These are phyloP conservation scores for Microbotryum silenes-acaulis DNA, from an alignment of 1,284 basidiomycete species.

Conservation along the genomic window DNA sequence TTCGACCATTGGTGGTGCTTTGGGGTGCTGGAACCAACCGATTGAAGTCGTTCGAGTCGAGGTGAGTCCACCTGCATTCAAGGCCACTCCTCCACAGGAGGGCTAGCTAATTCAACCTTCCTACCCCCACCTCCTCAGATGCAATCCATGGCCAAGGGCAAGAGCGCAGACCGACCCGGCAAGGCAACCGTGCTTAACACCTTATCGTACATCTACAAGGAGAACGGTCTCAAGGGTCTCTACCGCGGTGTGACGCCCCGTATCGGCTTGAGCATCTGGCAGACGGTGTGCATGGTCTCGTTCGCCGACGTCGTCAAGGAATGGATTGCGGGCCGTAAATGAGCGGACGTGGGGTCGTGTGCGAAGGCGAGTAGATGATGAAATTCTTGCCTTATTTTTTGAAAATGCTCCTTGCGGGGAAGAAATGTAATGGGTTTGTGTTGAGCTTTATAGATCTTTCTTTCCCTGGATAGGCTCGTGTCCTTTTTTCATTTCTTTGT, in stretches of 20 bases:
- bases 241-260: slow-evolving; percentile 97
- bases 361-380: not conserved
- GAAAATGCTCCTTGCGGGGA: not conserved
- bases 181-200: slow-evolving; percentile 89
- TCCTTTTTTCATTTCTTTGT: not conserved
- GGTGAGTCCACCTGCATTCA: slow-evolving; percentile 43
- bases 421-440: not conserved
- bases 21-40: slow-evolving; percentile 99
- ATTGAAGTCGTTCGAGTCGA: slow-evolving; percentile 95
- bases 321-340: not conserved
- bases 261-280: slow-evolving; percentile 92
- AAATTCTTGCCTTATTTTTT: not conserved
- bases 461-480: not conserved
- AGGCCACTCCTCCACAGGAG: too few species aligned
- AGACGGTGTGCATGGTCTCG: slow-evolving; percentile 92
- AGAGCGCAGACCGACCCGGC: slow-evolving; percentile 62
- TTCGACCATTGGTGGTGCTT: slow-evolving; percentile 86
- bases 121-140: slow-evolving; percentile 51
- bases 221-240: slow-evolving; percentile 92
- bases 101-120: not conserved
- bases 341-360: slow-evolving; percentile 5
- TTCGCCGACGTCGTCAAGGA: slow-evolving; percentile 72
- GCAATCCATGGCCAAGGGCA: slow-evolving; percentile 92
- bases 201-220: slow-evolving; percentile 82
- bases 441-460: not conserved